Percentiles rank a stretch among this genome's conserved stretches.
Conservation (phyloP, 2,329 filamentous ascomycete species). For the Colletotrichum shisoi region DNA sequence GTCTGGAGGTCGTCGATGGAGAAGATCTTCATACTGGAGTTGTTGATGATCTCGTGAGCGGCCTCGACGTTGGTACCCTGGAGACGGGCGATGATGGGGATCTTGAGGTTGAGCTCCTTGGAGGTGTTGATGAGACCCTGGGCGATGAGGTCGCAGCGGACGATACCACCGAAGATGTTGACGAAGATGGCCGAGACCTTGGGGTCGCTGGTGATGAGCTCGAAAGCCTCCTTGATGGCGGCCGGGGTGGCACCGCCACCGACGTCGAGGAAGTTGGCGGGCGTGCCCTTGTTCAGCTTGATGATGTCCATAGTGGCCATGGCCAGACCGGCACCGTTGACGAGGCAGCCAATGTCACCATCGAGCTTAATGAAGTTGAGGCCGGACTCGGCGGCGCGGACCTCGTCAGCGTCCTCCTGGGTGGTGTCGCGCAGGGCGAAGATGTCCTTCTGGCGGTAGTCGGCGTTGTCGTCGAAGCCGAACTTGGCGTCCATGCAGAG, state of each 20-base stretch:
- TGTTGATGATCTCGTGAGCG: slow-evolving; percentile 91
- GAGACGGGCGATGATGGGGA: slow-evolving; percentile 94
- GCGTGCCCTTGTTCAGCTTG: slow-evolving; percentile 96
- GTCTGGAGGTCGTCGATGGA: slow-evolving; percentile 97
- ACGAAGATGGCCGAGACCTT: slow-evolving; percentile 99
- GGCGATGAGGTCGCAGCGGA: slow-evolving; percentile 96
- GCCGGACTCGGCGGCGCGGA: slow-evolving; percentile 87
- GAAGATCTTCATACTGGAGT: slow-evolving; percentile 99
- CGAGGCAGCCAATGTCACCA: slow-evolving; percentile 97
- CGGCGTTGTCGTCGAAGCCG: slow-evolving; percentile 97
- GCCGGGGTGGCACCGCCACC: slow-evolving; percentile 96
- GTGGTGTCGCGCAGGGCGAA: slow-evolving; percentile 93
- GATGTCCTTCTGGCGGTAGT: slow-evolving; percentile 96
- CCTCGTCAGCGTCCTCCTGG: slow-evolving; percentile 97
- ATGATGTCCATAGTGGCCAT: slow-evolving; percentile 99
- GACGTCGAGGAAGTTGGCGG: slow-evolving; percentile 98
- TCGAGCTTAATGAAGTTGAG: slow-evolving; percentile 99
- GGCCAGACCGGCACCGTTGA: slow-evolving; percentile 98
- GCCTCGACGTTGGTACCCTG: slow-evolving; percentile 98
- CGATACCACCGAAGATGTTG: slow-evolving; percentile 99
- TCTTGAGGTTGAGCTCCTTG: slow-evolving; percentile 92
- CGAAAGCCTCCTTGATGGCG: slow-evolving; percentile 96
- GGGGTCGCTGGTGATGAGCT: slow-evolving; percentile 96
- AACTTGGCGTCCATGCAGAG: slow-evolving; percentile 99
- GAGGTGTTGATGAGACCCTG: slow-evolving; percentile 95